Evolutionary conservation across 2,329 filamentous ascomycete genomes (phyloP), one percentile per base, ranked within the genome.

Genomic region (Samsoniella hepiali): DNA sequence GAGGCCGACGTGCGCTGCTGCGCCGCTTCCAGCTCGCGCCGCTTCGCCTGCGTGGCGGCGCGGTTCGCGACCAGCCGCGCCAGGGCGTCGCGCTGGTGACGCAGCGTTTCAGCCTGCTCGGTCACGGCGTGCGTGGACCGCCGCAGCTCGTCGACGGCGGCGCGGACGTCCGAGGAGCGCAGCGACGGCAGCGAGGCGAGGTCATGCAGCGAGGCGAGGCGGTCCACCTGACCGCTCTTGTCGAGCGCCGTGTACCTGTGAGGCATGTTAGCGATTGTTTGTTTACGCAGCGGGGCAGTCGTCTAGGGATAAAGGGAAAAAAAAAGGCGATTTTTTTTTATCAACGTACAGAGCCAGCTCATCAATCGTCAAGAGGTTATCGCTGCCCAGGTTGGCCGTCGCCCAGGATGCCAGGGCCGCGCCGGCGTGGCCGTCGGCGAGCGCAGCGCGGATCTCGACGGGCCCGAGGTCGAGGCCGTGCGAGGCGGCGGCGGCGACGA

Each of bases 91-190:
- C 85, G 84, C 72, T 91, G 88, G 58, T 82, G 78, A 63, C 82
- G 81, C 22, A 91, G 72, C 0, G 82, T 78, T 69, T 86, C 84
- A 34, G 82, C 87, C 70, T 91, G 88, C 72, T 83, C 83, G 65
- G 84, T 80, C 34, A 91, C 89, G 22, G 81, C 82, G 22, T 81
- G 81, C 0, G 89, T 91, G 1, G 88, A 90, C 44, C 78, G 78
- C 64, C 84, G 81, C n/a, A 92, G 77, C 60, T 88, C 84, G 3
- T 83, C 80, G 57, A 90, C 85, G 17, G 89, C 88, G 47, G 77
- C 73, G 60, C 79, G 79, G 62, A 91, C 77, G 58, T 90, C 86
- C 32, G 82, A 76, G 63, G 90, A 87, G 15, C 78, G 75, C 53
- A 89, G 73, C 5, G 83, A 80, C 61, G 81, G 81, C 40, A 82